A percentile compares a stretch with the other conserved stretches of the same genome.
Evolutionary conservation across 2,329 filamentous ascomycete species (phyloP).

Genomic region (Aspergillus candidus): DNA sequence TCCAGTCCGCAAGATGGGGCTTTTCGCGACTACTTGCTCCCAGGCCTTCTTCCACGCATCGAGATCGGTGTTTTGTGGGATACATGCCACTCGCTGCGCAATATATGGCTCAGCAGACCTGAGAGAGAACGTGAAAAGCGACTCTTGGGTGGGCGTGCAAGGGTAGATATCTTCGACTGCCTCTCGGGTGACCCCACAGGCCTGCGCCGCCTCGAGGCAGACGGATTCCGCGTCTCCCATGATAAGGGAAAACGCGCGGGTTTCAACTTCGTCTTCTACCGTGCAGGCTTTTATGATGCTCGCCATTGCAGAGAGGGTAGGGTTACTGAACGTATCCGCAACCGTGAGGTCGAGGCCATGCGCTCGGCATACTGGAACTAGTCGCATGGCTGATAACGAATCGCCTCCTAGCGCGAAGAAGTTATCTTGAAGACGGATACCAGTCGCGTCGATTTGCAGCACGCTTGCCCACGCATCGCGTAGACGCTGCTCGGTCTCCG

Average conservation of each 20-base stretch:
- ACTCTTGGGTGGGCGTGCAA: constrained; percentile 38
- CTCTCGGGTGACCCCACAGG: constrained; percentile 24
- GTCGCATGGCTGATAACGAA: constrained; percentile 30
- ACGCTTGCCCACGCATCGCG: constrained; percentile 30
- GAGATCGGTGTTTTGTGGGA: constrained; percentile 32
- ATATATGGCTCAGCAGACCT: constrained; percentile 42
- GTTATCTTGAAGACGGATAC: constrained; percentile 33
- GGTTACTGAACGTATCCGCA: constrained; percentile 30
- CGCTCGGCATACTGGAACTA: constrained; percentile 27
- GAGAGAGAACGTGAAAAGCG: constrained; percentile 41
- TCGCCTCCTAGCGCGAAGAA: constrained; percentile 35
- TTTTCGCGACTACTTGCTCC: constrained; percentile 36
- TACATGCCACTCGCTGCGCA: constrained; percentile 37
- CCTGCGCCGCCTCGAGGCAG: constrained; percentile 31
- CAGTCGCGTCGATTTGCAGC: constrained; percentile 24
- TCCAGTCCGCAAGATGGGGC: constrained; percentile 44
- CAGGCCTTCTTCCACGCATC: constrained; percentile 40
- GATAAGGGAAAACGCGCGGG: constrained; percentile 26
- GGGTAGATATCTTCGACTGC: constrained; percentile 38
- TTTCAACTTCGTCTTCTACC: constrained; percentile 18
- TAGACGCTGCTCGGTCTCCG: constrained; percentile 27
- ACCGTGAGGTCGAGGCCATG: constrained; percentile 31
- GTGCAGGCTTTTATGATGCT: constrained; percentile 24
- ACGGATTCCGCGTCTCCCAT: constrained; percentile 30
- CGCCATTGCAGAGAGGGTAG: constrained; percentile 40